phyloP scores from a whole-genome alignment of 768 basidiomycete genomes.

The Kwoniella pini region DNA sequence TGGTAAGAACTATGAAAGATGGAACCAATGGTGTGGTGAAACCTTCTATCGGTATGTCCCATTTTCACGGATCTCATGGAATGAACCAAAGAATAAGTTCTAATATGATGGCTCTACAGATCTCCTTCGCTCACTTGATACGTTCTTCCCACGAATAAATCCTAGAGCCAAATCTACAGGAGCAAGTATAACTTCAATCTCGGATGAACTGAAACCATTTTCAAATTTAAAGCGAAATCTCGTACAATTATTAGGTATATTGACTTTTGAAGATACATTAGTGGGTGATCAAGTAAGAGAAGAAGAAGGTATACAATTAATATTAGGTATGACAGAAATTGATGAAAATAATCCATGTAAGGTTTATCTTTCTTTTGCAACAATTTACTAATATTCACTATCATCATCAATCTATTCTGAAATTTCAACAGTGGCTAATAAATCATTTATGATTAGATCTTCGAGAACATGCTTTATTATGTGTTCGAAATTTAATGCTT shows the following conservation, averaged over 20 bases:
- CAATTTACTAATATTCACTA: too few species aligned
- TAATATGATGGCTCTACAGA: conserved; percentile 57
- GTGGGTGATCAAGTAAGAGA: conserved; percentile 74
- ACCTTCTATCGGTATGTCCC: conserved; percentile 62
- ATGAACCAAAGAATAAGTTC: not conserved
- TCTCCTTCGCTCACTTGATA: conserved; percentile 70
- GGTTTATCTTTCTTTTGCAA: conserved; percentile 42
- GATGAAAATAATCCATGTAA: conserved; percentile 91
- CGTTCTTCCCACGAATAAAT: conserved; percentile 81
- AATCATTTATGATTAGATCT: conserved; percentile 61
- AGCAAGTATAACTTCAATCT: conserved; percentile 59
- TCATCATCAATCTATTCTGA: not conserved
- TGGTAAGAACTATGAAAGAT: conserved; percentile 32
- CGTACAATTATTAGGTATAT: conserved; percentile 78
- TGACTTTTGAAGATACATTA: conserved; percentile 65
- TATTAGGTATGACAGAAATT: conserved; percentile 84
- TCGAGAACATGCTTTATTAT: conserved; percentile 86
- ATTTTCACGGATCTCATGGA: not conserved
- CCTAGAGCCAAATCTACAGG: conserved; percentile 54
- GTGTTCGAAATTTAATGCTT: conserved; percentile 74
- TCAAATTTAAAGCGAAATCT: conserved; percentile 83
- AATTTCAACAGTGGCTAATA: not conserved
- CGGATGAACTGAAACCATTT: conserved; percentile 62
- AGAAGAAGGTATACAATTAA: conserved; percentile 72
- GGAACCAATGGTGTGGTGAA: conserved; percentile 59